Evolutionary conservation across 345 rosid species (phyloP).

Genomic region (Lumnitzera racemosa): DNA sequence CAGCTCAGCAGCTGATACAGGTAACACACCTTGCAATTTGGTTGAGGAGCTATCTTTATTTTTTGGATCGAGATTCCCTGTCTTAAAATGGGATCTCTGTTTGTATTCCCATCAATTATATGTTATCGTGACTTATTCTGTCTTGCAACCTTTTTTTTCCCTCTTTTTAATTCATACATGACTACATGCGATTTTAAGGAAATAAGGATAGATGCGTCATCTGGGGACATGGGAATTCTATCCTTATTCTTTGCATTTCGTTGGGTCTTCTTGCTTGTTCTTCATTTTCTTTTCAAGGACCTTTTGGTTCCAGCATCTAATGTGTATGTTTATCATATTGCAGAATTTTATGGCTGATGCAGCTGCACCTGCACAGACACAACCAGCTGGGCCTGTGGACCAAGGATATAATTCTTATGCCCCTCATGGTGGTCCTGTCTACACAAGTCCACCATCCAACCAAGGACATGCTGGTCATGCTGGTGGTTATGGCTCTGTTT

Average conservation of each 20-base stretch:
- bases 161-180: no score
- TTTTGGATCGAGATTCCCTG: neutral
- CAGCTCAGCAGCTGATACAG: constrained; percentile 97
- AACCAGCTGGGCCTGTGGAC: constrained; percentile 46
- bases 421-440: constrained; percentile 64
- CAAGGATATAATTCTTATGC: constrained; percentile 90
- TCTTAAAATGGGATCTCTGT: neutral
- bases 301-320: neutral
- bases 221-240: no score
- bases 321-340: constrained; percentile 11
- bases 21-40: constrained; percentile 23
- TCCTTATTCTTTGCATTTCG: neutral
- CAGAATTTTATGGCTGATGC: constrained; percentile 99
- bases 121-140: no score
- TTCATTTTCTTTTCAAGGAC: neutral
- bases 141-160: no score
- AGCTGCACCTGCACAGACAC: constrained; percentile 49
- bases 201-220: no score
- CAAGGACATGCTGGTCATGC: constrained; percentile 42
- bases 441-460: constrained; percentile 74
- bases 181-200: no score
- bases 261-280: neutral
- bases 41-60: constrained; percentile 1
- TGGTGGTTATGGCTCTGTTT: constrained; percentile 68
- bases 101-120: neutral